Evolutionary conservation across 345 rosid genomes (phyloP), one percentile per base, ranked within the genome.

Genomic region (Salix caprea): DNA sequence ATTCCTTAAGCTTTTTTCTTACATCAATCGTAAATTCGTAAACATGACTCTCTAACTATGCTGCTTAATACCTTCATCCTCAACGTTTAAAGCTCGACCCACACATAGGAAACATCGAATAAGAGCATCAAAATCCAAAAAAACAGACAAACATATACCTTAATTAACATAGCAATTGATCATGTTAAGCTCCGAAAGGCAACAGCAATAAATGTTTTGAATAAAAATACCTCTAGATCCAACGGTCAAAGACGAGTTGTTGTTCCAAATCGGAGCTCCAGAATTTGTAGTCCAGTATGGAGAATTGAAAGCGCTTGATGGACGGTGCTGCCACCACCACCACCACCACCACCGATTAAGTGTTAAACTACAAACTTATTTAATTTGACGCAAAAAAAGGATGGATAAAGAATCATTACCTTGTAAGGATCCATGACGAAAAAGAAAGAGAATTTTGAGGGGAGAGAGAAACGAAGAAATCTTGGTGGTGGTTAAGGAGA

Each of bases 221-320:
- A 39, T 26, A 37, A 26, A 67, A 19, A 10, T 84, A 90, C 98
- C 98, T 89, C 98, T 83, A 44, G 86, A 74, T 72, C 98, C 98
- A 73, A 94, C 87, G 32, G 98, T 94, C 79, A 92, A 66, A 44
- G 97, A 90, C 4, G 91, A 88, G 84, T 82, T 88, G 84, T 94
- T 90, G 91, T 92, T 92, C 82, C 88, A 92, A 50, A 94, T 89
- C 0, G 98, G 97, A 83, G 91, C 76, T 44, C 98, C 97, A 12
- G 91, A 89, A 81, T 94, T 94, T 23, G 97, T 88, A 56, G 98
- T 92, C 87, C 86, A 91, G 75, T 87, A 90, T 0, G 92, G 85
- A 21, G 96, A 32, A 80, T 84, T 84, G 88, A 74, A 86, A 37
- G 90, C 87, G 60, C 95, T 92, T 52, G 98, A 90, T 5, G 98